Percentiles rank a stretch among this genome's conserved stretches.
phyloP scores from a whole-genome alignment of 345 rosid genomes.

The Hibiscus tridactylites region DNA sequence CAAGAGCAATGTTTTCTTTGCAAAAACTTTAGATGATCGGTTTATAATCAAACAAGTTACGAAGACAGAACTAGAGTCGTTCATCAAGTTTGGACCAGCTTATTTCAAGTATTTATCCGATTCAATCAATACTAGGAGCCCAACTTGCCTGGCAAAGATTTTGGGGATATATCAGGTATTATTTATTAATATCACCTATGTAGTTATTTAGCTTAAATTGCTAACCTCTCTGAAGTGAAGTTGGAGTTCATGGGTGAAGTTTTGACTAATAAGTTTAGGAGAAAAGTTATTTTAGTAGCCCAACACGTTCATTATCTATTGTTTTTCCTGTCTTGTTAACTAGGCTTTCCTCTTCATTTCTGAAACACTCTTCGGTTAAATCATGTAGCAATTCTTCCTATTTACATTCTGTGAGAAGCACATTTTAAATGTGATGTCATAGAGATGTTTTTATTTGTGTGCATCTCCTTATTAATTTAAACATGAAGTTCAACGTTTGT shows the following conservation, averaged over 20 bases:
- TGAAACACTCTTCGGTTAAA: background rate
- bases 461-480: background rate
- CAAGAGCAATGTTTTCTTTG: background rate
- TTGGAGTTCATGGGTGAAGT: constrained; percentile 9
- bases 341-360: background rate
- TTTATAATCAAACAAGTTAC: background rate
- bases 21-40: background rate
- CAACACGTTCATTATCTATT: background rate
- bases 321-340: background rate
- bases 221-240: background rate
- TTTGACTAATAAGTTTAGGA: constrained; percentile 1
- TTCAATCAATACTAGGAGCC: background rate
- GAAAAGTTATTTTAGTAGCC: background rate
- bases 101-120: background rate
- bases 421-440: background rate
- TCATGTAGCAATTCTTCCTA: background rate
- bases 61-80: background rate
- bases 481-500: background rate
- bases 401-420: background rate
- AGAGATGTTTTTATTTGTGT: background rate
- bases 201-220: too few species aligned
- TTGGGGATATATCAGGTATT: background rate
- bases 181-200: background rate
- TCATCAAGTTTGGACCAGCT: background rate
- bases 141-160: background rate